Conservation (phyloP, 176 grass and related monocot species). For the Raddia guianensis region DNA sequence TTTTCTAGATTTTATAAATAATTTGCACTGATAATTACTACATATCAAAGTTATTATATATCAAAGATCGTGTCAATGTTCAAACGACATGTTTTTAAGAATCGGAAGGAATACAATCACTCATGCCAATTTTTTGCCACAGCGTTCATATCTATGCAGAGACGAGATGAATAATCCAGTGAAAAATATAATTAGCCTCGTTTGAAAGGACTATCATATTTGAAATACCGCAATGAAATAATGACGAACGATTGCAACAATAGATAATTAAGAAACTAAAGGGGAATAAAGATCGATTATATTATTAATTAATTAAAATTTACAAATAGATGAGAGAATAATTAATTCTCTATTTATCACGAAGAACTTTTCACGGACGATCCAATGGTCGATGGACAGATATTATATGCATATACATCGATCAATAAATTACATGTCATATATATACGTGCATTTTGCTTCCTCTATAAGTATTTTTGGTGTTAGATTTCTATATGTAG, state of each 20-base stretch:
- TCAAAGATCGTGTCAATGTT: no score
- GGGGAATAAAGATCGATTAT: slow-evolving; percentile 4
- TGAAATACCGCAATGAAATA: not conserved
- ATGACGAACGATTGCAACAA: not conserved
- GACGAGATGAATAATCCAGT: not conserved
- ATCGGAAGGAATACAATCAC: no score
- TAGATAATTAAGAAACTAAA: not conserved
- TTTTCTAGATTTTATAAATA: no score
- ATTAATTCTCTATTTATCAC: slow-evolving; percentile 30
- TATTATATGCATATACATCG: slow-evolving; percentile 37
- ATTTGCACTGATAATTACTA: no score
- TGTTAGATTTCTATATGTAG: slow-evolving; percentile 56
- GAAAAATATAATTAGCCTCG: not conserved
- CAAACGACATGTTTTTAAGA: no score
- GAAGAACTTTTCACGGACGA: slow-evolving; percentile 31
- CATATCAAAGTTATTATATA: no score
- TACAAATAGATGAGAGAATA: slow-evolving; percentile 39
- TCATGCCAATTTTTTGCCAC: not conserved
- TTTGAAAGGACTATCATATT: not conserved
- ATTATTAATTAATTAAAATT: slow-evolving; percentile 48
- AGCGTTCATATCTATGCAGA: not conserved
- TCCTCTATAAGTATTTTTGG: slow-evolving; percentile 55
- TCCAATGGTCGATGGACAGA: slow-evolving; percentile 1
- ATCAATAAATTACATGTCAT: slow-evolving; percentile 63
- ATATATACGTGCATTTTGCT: slow-evolving; percentile 49